Conservation (phyloP, 2,329 filamentous ascomycete genomes). For the Monilinia polystroma region DNA sequence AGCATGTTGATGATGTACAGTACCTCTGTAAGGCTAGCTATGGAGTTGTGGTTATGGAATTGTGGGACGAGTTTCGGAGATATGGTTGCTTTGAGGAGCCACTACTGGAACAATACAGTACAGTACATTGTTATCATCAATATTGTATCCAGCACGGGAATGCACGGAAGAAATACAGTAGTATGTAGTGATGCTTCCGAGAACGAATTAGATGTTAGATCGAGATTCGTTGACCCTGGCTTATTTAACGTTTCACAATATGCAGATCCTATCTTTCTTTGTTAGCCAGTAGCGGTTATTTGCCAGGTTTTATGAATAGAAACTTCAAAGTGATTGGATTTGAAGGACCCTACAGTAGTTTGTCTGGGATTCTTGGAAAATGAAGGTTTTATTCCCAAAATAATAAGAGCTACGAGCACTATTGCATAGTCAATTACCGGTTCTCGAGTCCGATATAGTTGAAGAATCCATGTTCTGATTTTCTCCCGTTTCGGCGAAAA, state of each 20-base stretch:
- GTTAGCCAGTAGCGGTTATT: slow-evolving; percentile 4
- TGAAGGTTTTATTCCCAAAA: neutral
- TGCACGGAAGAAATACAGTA: neutral
- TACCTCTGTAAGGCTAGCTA: neutral
- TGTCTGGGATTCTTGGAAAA: neutral
- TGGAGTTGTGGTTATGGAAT: neutral
- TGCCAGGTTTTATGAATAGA: neutral
- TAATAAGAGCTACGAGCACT: neutral
- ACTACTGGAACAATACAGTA: neutral
- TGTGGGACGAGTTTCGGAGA: neutral
- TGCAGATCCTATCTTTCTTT: neutral
- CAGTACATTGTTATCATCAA: neutral
- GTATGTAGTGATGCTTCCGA: neutral
- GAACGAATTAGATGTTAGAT: neutral
- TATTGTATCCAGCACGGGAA: neutral
- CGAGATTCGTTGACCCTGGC: neutral
- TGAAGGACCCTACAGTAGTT: neutral
- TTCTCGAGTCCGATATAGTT: neutral
- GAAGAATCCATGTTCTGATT: no score
- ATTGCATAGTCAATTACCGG: neutral
- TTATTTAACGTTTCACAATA: slow-evolving; percentile 7
- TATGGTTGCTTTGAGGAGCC: neutral
- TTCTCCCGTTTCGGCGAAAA: no score
- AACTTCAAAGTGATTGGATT: neutral
- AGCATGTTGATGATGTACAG: neutral